phyloP scores from a whole-genome alignment of 352 stramenopile genomes.

The Phytophthora chlamydospora region DNA sequence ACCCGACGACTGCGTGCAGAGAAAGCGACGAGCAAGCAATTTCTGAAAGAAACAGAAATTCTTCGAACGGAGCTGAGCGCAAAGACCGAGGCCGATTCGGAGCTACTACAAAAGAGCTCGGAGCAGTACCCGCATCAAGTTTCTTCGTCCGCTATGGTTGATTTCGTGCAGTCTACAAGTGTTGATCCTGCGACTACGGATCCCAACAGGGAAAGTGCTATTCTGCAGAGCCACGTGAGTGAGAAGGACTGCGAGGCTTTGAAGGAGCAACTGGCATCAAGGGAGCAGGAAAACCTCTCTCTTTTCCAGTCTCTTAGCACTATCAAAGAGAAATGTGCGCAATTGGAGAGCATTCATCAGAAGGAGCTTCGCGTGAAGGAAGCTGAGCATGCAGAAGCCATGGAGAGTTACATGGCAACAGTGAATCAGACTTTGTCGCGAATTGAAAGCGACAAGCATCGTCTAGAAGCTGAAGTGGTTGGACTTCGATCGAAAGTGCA shows the following conservation, averaged over 20 bases:
- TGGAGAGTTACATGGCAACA: slow-evolving; percentile 42
- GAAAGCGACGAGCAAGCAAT: slow-evolving; percentile 27
- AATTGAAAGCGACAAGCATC: slow-evolving; percentile 35
- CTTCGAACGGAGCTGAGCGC: slow-evolving; percentile 30
- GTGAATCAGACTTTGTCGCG: slow-evolving; percentile 39
- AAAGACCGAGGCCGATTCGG: slow-evolving; percentile 23
- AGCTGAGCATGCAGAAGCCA: slow-evolving; percentile 27
- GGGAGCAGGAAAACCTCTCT: slow-evolving; percentile 51
- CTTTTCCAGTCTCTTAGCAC: slow-evolving; percentile 52
- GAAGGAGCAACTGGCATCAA: slow-evolving; percentile 30
- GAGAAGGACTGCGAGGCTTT: slow-evolving; percentile 16
- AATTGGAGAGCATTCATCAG: slow-evolving; percentile 27
- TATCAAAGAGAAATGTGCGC: slow-evolving; percentile 42
- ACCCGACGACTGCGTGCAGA: slow-evolving; percentile 27
- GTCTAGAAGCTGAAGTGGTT: slow-evolving; percentile 26
- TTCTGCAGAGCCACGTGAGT: background rate
- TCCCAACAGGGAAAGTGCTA: background rate
- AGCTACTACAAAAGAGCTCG: slow-evolving; percentile 19
- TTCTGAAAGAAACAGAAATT: slow-evolving; percentile 28
- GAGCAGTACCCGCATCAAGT: slow-evolving; percentile 17
- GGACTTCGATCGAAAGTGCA: slow-evolving; percentile 28
- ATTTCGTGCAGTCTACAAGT: no score
- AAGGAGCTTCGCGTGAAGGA: slow-evolving; percentile 29
- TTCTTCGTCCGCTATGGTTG: background rate
- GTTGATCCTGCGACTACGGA: background rate